Evolutionary conservation across 345 rosid genomes (phyloP).

Genomic region (Pistacia vera): DNA sequence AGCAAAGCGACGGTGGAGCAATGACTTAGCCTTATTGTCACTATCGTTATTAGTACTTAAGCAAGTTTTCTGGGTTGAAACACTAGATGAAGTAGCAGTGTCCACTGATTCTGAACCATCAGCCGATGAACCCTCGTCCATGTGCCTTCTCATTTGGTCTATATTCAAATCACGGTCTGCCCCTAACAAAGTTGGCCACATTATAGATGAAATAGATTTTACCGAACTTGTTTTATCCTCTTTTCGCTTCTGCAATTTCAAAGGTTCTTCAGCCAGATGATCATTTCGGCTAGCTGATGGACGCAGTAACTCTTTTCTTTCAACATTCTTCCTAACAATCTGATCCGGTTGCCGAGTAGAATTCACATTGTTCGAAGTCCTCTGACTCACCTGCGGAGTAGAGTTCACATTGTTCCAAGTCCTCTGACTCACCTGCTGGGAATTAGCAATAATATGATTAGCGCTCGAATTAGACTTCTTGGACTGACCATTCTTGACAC

Average conservation of each 20-base stretch:
- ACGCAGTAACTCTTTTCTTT: no score
- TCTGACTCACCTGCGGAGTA: no score
- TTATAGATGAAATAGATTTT: conserved; percentile 14
- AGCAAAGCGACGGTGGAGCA: not conserved
- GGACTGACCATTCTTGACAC: not conserved
- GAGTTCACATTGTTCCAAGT: no score
- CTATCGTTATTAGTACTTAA: not conserved
- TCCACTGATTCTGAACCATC: conserved; percentile 11
- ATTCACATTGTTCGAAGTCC: no score
- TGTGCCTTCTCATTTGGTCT: no score
- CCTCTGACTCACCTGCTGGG: no score
- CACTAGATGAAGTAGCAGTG: conserved; percentile 4
- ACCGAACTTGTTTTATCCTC: not conserved
- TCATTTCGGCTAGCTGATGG: no score
- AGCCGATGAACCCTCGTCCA: no score
- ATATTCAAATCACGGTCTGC: not conserved
- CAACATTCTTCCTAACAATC: no score
- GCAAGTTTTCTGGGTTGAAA: not conserved
- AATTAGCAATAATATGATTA: not conserved
- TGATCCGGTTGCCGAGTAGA: no score
- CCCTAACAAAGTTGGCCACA: conserved; percentile 24
- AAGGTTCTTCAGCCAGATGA: no score
- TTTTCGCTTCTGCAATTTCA: no score
- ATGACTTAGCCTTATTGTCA: not conserved
- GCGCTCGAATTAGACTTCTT: not conserved